Percentiles rank a stretch among this genome's conserved stretches.
Evolutionary conservation across 257 asterid genomes (phyloP).

Genomic region (Solanum etuberosum): DNA sequence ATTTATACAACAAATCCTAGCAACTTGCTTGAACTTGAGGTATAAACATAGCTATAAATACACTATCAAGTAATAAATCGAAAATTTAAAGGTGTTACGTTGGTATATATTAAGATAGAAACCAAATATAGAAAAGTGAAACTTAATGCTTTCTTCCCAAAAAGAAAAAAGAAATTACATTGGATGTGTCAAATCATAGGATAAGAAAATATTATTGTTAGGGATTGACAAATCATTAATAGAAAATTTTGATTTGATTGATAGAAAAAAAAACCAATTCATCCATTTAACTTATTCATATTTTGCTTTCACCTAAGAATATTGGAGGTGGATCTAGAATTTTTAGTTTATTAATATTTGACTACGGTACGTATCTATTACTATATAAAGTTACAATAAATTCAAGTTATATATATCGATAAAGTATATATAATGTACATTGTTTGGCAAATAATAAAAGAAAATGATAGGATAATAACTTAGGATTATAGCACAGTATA

Average conservation of each 20-base stretch:
- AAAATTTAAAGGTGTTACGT: background rate
- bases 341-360: background rate
- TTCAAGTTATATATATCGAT: too few species aligned
- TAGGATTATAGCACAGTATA: background rate
- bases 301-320: background rate
- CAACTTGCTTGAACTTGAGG: background rate
- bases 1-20: background rate
- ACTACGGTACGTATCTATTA: too few species aligned
- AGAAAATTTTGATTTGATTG: background rate
- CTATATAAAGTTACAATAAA: too few species aligned
- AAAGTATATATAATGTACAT: background rate
- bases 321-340: accelerated
- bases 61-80: background rate
- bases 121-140: background rate
- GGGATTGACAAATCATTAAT: background rate
- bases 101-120: background rate
- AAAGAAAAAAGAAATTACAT: background rate
- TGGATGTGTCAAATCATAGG: background rate
- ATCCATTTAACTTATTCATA: background rate
- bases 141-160: background rate
- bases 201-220: background rate
- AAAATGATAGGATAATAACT: background rate
- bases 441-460: too few species aligned
- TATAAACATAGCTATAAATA: background rate
- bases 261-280: too few species aligned